Percentiles rank a stretch among this genome's conserved stretches.
Conservation (phyloP, 768 basidiomycete genomes). For the Russula ochroleuca region DNA sequence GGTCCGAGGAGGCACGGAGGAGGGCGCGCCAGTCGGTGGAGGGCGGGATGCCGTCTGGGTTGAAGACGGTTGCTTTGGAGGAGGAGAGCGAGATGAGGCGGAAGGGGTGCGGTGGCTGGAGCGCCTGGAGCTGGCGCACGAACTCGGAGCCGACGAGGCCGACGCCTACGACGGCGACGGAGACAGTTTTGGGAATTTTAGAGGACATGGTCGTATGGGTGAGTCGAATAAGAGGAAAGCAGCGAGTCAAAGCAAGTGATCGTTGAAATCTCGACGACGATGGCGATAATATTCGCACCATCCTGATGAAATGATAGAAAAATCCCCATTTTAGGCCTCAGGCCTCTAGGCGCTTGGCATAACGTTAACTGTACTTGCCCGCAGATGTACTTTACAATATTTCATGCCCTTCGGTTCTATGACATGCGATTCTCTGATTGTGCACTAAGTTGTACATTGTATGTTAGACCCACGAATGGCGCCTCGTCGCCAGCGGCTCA, state of each 20-base stretch:
- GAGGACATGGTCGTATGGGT: constrained; percentile 9
- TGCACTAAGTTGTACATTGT: background rate
- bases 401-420: background rate
- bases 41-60: constrained; percentile 44
- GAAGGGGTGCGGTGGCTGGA: constrained; percentile 56
- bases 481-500: constrained; percentile 3
- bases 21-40: constrained; percentile 43
- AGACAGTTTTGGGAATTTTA: constrained; percentile 30
- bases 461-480: constrained; percentile 17
- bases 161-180: constrained; percentile 81
- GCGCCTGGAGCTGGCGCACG: constrained; percentile 70
- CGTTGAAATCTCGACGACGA: constrained; percentile 1
- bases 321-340: too few species aligned
- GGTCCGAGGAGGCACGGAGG: constrained; percentile 38
- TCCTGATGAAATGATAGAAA: background rate
- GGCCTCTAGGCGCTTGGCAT: too few species aligned
- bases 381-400: too few species aligned
- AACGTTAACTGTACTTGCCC: too few species aligned
- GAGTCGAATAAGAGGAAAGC: background rate
- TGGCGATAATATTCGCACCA: background rate
- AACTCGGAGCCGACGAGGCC: constrained; percentile 92
- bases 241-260: background rate
- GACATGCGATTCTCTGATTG: background rate
- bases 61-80: constrained; percentile 56
- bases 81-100: constrained; percentile 65